Evolutionary conservation across 345 rosid species (phyloP).

Genomic region (Eucalyptus camaldulensis): DNA sequence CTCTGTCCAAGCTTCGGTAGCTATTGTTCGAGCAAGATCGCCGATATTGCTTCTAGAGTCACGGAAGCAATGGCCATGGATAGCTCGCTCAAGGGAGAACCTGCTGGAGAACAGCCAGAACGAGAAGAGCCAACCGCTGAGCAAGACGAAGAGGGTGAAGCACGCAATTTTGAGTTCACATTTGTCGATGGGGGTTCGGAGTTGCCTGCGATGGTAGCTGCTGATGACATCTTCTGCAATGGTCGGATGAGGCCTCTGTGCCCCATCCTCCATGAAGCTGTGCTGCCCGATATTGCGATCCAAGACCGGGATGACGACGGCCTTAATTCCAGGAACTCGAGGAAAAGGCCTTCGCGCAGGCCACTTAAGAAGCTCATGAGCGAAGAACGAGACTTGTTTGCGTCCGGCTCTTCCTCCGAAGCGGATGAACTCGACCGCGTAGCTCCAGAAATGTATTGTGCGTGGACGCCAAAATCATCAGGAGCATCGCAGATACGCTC

Average conservation of each 20-base stretch:
- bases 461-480: conserved; percentile 44
- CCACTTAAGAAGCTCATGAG: conserved; percentile 41
- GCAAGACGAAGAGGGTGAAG: background rate
- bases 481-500: background rate
- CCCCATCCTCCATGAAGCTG: background rate
- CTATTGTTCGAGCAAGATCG: background rate
- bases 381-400: conserved; percentile 36
- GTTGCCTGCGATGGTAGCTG: conserved; percentile 17
- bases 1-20: background rate
- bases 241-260: conserved; percentile 60
- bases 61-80: background rate
- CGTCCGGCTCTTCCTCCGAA: conserved; percentile 36
- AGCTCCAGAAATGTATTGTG: conserved; percentile 49
- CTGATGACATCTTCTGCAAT: conserved; percentile 55
- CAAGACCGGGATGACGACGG: background rate
- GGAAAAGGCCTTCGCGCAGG: conserved; percentile 5
- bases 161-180: conserved; percentile 34
- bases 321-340: background rate
- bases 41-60: background rate
- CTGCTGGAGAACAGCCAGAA: background rate
- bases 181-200: conserved; percentile 10
- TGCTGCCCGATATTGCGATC: conserved; percentile 5
- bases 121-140: background rate
- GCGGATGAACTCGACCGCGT: conserved; percentile 43
- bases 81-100: background rate